phyloP scores from a whole-genome alignment of 169 alveolate genomes.

The Plasmodium vinckei region DNA sequence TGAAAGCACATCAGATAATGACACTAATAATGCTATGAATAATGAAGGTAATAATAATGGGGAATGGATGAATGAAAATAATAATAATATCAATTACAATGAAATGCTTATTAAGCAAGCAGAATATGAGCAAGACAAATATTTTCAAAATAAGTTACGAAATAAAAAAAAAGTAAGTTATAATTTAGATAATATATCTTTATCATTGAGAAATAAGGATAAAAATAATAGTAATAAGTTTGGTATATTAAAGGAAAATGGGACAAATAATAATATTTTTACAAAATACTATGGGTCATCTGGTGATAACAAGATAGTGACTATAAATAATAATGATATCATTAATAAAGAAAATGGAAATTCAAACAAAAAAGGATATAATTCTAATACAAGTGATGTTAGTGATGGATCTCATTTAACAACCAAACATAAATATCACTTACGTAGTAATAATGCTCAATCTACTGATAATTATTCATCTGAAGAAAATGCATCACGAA shows the following conservation, averaged over 20 bases:
- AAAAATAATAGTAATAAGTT: background rate
- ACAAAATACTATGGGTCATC: slow-evolving; percentile 46
- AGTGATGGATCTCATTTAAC: slow-evolving; percentile 43
- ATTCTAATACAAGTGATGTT: slow-evolving; percentile 66
- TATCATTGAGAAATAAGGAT: slow-evolving; percentile 36
- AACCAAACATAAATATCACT: slow-evolving; percentile 50
- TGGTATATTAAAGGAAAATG: slow-evolving; percentile 4
- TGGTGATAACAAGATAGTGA: slow-evolving; percentile 24
- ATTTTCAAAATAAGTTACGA: slow-evolving; percentile 39
- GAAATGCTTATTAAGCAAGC: slow-evolving; percentile 32
- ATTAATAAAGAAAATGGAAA: too few relatives aligned
- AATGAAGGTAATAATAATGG: slow-evolving; percentile 3
- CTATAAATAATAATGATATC: background rate
- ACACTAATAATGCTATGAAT: slow-evolving; percentile 5
- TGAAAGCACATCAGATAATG: slow-evolving; percentile 47
- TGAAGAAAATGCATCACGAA: slow-evolving; percentile 43
- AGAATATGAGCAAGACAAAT: slow-evolving; percentile 30
- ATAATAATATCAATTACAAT: slow-evolving; percentile 8
- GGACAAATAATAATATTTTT: slow-evolving; percentile 5
- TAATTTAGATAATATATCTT: slow-evolving; percentile 61
- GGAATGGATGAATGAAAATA: background rate
- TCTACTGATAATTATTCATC: slow-evolving; percentile 64
- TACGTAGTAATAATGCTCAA: slow-evolving; percentile 60
- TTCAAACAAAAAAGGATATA: slow-evolving; percentile 27
- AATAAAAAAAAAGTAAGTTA: slow-evolving; percentile 66